Conservation (phyloP, 176 grass and related monocot genomes). For the Carex pumila region DNA sequence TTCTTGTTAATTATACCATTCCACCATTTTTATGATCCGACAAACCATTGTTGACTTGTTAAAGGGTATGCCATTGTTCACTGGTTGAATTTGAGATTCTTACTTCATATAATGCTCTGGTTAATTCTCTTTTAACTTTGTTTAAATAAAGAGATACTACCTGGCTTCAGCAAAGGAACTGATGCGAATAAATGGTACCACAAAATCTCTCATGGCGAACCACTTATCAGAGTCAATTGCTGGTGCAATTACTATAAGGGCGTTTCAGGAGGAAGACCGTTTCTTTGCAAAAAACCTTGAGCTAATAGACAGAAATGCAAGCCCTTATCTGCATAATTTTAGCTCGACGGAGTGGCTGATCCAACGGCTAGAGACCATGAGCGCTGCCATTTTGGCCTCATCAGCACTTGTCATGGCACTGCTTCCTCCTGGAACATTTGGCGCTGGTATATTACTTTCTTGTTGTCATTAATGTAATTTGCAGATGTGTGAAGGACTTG, state of each 20-base stretch:
- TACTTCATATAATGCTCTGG: background rate
- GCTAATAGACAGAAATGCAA: slow-evolving; percentile 76
- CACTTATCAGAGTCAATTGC: slow-evolving; percentile 82
- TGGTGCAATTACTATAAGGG: slow-evolving; percentile 73
- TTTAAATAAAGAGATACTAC: slow-evolving; percentile 67
- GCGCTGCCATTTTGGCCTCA: slow-evolving; percentile 55
- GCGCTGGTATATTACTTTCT: slow-evolving; percentile 38
- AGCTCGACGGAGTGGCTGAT: slow-evolving; percentile 83
- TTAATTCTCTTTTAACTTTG: slow-evolving; percentile 12
- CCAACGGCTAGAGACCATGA: slow-evolving; percentile 72
- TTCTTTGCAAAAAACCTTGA: slow-evolving; percentile 73
- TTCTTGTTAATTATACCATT: background rate
- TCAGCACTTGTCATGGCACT: slow-evolving; percentile 73
- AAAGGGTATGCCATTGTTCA: background rate
- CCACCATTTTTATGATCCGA: slow-evolving; percentile 1
- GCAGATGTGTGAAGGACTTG: background rate
- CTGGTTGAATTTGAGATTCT: background rate
- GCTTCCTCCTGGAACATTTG: slow-evolving; percentile 79
- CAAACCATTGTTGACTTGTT: background rate
- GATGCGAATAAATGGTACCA: slow-evolving; percentile 94
- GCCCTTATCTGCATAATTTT: slow-evolving; percentile 81
- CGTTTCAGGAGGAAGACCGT: slow-evolving; percentile 69
- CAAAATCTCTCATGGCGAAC: slow-evolving; percentile 80
- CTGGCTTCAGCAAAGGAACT: slow-evolving; percentile 83
- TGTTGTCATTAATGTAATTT: background rate